These are phyloP conservation scores for Cryptococcus floricola DNA, from an alignment of 1,284 basidiomycete genomes.

Conservation along the genomic window DNA sequence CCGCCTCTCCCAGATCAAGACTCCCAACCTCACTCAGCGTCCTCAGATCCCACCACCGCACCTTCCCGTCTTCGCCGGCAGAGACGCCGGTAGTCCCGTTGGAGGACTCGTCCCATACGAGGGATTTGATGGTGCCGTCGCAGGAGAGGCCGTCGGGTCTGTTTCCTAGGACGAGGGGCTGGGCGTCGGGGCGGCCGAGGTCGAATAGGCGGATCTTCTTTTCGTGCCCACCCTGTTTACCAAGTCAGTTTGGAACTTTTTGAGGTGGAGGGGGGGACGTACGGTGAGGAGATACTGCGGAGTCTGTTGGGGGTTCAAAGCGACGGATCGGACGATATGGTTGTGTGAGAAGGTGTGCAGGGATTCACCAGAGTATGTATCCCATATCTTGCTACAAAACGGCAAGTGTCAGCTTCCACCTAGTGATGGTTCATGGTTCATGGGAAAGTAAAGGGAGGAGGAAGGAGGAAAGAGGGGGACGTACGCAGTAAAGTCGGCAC, in stretches of 20 bases:
- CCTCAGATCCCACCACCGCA: slow-evolving; percentile 98
- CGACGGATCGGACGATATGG: slow-evolving; percentile 95
- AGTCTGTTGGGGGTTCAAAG: slow-evolving; percentile 55
- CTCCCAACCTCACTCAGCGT: slow-evolving; percentile 67
- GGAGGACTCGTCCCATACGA: slow-evolving; percentile 74
- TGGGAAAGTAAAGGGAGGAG: background rate
- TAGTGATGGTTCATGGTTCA: no score
- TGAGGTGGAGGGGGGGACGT: slow-evolving; percentile 6
- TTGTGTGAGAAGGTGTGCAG: slow-evolving; percentile 94
- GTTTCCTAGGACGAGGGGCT: slow-evolving; percentile 72
- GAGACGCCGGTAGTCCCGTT: slow-evolving; percentile 74
- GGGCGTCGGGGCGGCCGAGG: slow-evolving; percentile 72
- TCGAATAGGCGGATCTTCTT: slow-evolving; percentile 97
- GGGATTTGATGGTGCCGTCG: slow-evolving; percentile 84
- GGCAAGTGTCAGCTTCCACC: background rate
- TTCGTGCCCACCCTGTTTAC: slow-evolving; percentile 82
- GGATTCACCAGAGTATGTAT: slow-evolving; percentile 80
- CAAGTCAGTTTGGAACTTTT: background rate
- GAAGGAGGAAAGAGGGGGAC: slow-evolving; percentile 31
- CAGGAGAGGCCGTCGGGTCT: slow-evolving; percentile 58
- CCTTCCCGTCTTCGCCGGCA: slow-evolving; percentile 83
- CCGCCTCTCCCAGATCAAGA: slow-evolving; percentile 70
- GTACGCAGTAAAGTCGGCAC: slow-evolving; percentile 96
- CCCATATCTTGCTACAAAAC: slow-evolving; percentile 83
- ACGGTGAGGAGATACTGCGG: slow-evolving; percentile 50